Conservation (phyloP, 148 eudicot species). For the Drosera capensis region DNA sequence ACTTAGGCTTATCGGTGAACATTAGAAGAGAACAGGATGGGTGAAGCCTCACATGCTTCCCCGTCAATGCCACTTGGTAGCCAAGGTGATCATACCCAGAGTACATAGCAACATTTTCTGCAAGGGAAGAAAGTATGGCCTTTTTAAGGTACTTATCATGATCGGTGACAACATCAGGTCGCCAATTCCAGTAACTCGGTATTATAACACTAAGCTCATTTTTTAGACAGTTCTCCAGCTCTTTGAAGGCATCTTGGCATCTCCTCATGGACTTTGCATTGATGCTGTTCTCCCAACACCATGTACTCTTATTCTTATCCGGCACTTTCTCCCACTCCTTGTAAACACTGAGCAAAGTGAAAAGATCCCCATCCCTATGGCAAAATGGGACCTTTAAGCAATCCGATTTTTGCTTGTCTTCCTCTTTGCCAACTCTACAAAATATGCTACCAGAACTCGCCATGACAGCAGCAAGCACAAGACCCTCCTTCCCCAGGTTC, state of each 20-base stretch:
- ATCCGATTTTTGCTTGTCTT: conserved; percentile 70
- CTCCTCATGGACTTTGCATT: conserved; percentile 89
- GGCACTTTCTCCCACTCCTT: conserved; percentile 64
- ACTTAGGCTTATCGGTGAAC: conserved; percentile 54
- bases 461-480: conserved; percentile 90
- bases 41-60: conserved; percentile 61
- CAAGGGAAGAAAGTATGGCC: conserved; percentile 55
- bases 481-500: conserved; percentile 64
- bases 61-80: conserved; percentile 70
- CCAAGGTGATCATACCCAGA: conserved; percentile 83
- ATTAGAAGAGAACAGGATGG: conserved; percentile 75
- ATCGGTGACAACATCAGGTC: conserved; percentile 27
- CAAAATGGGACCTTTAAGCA: conserved; percentile 76
- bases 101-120: conserved; percentile 77
- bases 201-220: conserved; percentile 50
- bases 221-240: conserved; percentile 57
- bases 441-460: conserved; percentile 75
- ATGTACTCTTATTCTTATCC: conserved; percentile 27
- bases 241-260: conserved; percentile 56
- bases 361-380: conserved; percentile 74
- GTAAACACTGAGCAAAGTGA: conserved; percentile 75
- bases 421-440: conserved; percentile 71
- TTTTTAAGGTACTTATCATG: conserved; percentile 40
- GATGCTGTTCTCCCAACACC: conserved; percentile 93
- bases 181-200: conserved; percentile 77